Evolutionary conservation across 805 yeast genomes (phyloP), one percentile per base, ranked within the genome.

Genomic region (Pichia exigua): DNA sequence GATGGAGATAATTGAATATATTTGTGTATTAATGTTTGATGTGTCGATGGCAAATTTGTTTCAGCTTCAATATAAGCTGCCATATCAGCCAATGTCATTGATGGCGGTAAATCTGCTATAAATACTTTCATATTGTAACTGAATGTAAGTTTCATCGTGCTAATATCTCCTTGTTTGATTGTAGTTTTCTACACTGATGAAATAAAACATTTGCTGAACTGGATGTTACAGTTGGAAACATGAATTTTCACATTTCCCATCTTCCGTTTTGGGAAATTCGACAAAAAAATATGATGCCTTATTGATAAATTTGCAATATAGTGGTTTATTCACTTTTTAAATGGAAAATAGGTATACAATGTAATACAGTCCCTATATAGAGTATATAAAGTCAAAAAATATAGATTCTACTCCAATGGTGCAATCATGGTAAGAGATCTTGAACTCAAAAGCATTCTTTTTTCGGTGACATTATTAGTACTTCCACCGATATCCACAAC

Each of bases 401-500:
- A 35, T 6, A 35, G 18, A 4, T 35, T 35, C 21, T 30, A 47
- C 10, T 51, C 47, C 22, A 51, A 79, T 28, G 82, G 83, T 5
- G 77, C 74, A 27, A 67, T 51, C 90, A 86, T 83, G 20, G 88
- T 81, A 46, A 86, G 78, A 57, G 78, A 82, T 54, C 83, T 81
- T 10, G 91, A 90, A 65, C 84, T 85, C 59, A 86, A 71, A 44
- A 86, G 71, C 78, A 86, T 81, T 60, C 75, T 78, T 26, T 79
- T 74, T 21, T 72, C 74, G 35, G 71, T 74, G 42, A 73, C 69
- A 6, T 76, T 76, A 38, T 73, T 74, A 26, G 52, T 53, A 42
- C 66, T 70, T 48, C 74, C 78, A 4, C 63, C 62, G 45, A 67
- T 72, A 60, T 87, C 96, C 10, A 76, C 76, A 39, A 85, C 97